Evolutionary conservation across 805 yeast species (phyloP), one percentile per base, ranked within the genome.

Genomic region (Saccharomycopsis selenospora): DNA sequence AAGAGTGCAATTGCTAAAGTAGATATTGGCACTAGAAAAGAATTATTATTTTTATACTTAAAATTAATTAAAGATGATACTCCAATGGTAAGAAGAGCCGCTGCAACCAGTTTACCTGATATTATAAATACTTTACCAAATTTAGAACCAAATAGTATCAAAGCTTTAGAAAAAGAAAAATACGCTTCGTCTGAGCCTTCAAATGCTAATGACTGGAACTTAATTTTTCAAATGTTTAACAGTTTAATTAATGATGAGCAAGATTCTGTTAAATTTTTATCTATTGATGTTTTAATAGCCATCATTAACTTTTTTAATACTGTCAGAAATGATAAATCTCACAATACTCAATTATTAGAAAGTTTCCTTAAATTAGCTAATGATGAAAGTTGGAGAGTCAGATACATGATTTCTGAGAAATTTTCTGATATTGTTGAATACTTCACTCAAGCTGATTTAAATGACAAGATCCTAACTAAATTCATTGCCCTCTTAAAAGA

Each of bases 371-470:
- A 79, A 55, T 73, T 93, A 56, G 82, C 87, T 50, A 77, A 74
- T 55, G 99, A 93, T 68, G 88, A 86, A 66, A 84, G 95, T 61
- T 93, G 99, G 99, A 81, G 99, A 66, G 98, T 93, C 49, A 82
- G 99, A 61, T 93, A 91, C 67, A 89, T 93, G 82, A 95, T 95
- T 28, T 96, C 97, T n/a, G 97, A 91, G 63, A 76, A 89, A 59
- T 90, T 89, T 61, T 86, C 82, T 57, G 70, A 72, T 54, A 75
- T 93, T 52, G 87, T 95, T 1, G 57, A 67, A 14, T 80, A 79
- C 55, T 81, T 90, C 60, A 71, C 72, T 56, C 71, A 73, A 53
- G 72, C 77, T 44, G 77, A 75, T 36, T 67, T 71, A 26, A 82
- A 80, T 55, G 70, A 78, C 49, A 59, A 62, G 51, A 69, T 68